Base-by-base conservation (phyloP, 1,284 basidiomycete genomes). In the Gastroboletus turbinatus region DNA sequence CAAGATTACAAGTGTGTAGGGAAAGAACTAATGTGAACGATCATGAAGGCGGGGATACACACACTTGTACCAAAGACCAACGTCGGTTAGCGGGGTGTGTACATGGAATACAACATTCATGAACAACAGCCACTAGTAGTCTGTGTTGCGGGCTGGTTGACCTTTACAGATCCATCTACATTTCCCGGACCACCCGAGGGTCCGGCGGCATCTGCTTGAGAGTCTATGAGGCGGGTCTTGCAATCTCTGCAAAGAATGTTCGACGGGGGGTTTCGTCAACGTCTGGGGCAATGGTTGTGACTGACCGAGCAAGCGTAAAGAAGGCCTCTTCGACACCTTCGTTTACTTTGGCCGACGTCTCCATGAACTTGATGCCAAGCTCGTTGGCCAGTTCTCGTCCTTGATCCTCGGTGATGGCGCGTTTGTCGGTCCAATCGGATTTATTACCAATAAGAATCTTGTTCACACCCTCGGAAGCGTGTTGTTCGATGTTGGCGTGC, bases 381-480 rank as follows among this genome's bases (percentile, higher is more conserved):
- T 96, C 94, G 52, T 87, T 79, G 14, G 94, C 94, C 33, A 96
- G 82, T 63, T 88, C 86, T 49, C 82, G 84, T 47, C 90, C 90
- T 73, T 93, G 90, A 67, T 94, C 89, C 68, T 89, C 87, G 2
- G 92, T 88, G 53, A 99, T 92, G 23, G 87, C 92, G 64, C 92
- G 89, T 80, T 98, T 98, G 76, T 98, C 96, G 54, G 89, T 87
- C 95, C 96, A 98, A 75, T 99, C 97, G 57, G 92, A 97, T 78
- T 99, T 99, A 82, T 99, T 99, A 50, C 97, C 97, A 61, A 99
- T 92, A 55, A 99, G 87, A 60, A 99, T 94, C 86, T 98, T 99
- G 84, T 98, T 98, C 59, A 99, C 97, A 36, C 94, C 96, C 67
- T 98, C 94, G 5, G 95, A 97, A 27, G 97, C 97, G 73, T 99